These are phyloP conservation scores for Coniella vitis DNA, from an alignment of 2,329 filamentous ascomycete genomes.

Conservation along the genomic window DNA sequence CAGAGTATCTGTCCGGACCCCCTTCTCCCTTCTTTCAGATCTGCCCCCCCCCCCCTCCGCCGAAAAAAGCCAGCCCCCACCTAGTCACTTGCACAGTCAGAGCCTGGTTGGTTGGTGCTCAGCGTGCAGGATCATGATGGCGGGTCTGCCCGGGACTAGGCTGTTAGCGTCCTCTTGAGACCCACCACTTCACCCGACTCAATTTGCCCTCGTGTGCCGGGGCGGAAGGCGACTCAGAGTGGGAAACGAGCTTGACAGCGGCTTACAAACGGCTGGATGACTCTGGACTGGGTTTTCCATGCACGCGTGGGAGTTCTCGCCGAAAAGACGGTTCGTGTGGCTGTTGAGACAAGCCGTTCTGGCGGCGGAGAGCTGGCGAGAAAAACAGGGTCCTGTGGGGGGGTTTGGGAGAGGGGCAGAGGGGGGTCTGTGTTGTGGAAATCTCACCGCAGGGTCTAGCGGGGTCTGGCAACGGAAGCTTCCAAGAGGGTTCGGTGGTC, in stretches of 20 bases:
- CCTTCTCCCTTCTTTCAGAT: not conserved
- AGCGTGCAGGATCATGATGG: constrained; percentile 1
- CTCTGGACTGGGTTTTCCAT: no score
- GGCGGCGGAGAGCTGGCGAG: no score
- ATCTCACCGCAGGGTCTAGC: constrained; percentile 1
- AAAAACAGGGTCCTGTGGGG: no score
- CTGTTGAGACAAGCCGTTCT: no score
- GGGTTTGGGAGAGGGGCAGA: no score
- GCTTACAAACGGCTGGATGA: no score
- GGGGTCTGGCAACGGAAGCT: not conserved
- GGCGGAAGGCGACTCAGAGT: no score
- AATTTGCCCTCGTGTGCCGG: no score
- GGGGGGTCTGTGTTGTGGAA: not conserved
- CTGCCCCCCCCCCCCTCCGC: not conserved
- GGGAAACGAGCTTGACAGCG: no score
- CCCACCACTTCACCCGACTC: not conserved
- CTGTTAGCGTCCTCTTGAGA: not conserved
- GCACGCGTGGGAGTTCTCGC: no score
- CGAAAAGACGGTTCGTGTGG: no score
- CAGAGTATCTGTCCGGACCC: no score
- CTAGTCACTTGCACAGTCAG: not conserved
- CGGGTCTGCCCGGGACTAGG: constrained; percentile 2
- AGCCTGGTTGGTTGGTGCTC: not conserved
- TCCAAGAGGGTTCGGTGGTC: not conserved
- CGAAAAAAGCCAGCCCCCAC: not conserved